Percentiles rank a stretch among this genome's conserved stretches.
These are phyloP conservation scores for Neurospora pannonica DNA, from an alignment of 495 filamentous ascomycete genomes.

Conservation along the genomic window DNA sequence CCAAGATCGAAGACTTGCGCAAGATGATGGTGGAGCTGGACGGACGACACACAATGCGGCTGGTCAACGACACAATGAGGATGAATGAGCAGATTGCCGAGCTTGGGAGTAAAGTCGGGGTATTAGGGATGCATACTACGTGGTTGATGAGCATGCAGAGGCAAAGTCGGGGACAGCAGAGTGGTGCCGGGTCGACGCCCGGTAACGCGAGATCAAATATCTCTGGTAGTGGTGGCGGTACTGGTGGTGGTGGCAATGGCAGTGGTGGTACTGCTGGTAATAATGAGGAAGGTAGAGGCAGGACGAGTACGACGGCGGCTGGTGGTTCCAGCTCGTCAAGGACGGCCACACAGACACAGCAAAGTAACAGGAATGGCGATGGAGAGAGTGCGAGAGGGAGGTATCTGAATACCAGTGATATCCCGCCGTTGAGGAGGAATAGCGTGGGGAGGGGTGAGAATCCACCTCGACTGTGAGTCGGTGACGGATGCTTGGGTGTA, in stretches of 20 bases:
- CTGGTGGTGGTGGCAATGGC: background rate
- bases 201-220: background rate
- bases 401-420: background rate
- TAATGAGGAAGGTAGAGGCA: background rate
- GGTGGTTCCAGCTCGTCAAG: background rate
- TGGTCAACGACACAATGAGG: slow-evolving; percentile 40
- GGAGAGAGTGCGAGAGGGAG: background rate
- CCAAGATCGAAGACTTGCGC: slow-evolving; percentile 34
- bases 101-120: slow-evolving; percentile 39
- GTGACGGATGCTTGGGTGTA: background rate
- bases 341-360: background rate
- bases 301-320: background rate
- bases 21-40: slow-evolving; percentile 37
- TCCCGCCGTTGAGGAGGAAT: background rate
- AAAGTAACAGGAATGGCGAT: background rate
- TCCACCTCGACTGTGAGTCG: slow-evolving; percentile 5
- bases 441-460: slow-evolving; percentile 4
- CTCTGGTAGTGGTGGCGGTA: background rate
- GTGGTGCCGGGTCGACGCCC: background rate
- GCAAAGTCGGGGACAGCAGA: slow-evolving; percentile 13
- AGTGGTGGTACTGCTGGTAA: background rate
- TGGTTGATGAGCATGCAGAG: slow-evolving; percentile 41
- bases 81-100: slow-evolving; percentile 46
- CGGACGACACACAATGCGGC: slow-evolving; percentile 35
- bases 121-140: slow-evolving; percentile 44